Percentiles rank a stretch among this genome's conserved stretches.
Evolutionary conservation across 2,329 filamentous ascomycete genomes (phyloP).

Genomic region (Stemphylium lycopersici): DNA sequence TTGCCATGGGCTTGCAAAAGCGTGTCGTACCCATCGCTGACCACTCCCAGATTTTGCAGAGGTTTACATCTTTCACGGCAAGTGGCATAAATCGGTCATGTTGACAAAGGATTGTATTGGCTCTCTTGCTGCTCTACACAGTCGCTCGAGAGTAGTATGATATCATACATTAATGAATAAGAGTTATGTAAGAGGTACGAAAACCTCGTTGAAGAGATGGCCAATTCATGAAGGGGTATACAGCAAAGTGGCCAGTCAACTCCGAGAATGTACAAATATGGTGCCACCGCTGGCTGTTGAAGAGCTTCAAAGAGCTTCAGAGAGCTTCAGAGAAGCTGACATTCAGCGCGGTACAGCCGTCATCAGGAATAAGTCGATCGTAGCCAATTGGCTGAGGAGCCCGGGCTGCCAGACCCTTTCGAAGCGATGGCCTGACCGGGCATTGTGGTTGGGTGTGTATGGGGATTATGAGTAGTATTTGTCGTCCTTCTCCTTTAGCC

Average conservation of each 20-base stretch:
- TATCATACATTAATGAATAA: slow-evolving; percentile 53
- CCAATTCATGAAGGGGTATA: slow-evolving; percentile 29
- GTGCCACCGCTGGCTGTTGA: slow-evolving; percentile 21
- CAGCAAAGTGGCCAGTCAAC: slow-evolving; percentile 30
- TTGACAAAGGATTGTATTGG: slow-evolving; percentile 43
- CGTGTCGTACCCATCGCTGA: background rate
- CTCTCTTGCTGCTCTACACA: slow-evolving; percentile 41
- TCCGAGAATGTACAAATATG: slow-evolving; percentile 48
- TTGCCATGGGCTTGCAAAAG: background rate
- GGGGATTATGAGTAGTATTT: slow-evolving; percentile 42
- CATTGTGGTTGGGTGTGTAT: slow-evolving; percentile 9
- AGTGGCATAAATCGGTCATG: background rate
- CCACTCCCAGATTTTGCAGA: background rate
- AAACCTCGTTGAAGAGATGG: slow-evolving; percentile 43
- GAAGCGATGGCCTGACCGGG: slow-evolving; percentile 24
- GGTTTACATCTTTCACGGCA: background rate
- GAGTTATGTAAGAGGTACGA: slow-evolving; percentile 49
- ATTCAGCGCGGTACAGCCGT: slow-evolving; percentile 41
- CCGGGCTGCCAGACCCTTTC: slow-evolving; percentile 22
- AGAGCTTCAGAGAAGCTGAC: slow-evolving; percentile 24
- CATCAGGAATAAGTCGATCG: slow-evolving; percentile 43
- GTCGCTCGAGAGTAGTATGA: slow-evolving; percentile 34
- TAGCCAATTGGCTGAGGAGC: slow-evolving; percentile 45
- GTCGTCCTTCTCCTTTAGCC: slow-evolving; percentile 88
- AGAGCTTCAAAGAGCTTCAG: slow-evolving; percentile 23